Evolutionary conservation across 78 protist genomes (phyloP).

Genomic region (Capsaspora owczarzaki): DNA sequence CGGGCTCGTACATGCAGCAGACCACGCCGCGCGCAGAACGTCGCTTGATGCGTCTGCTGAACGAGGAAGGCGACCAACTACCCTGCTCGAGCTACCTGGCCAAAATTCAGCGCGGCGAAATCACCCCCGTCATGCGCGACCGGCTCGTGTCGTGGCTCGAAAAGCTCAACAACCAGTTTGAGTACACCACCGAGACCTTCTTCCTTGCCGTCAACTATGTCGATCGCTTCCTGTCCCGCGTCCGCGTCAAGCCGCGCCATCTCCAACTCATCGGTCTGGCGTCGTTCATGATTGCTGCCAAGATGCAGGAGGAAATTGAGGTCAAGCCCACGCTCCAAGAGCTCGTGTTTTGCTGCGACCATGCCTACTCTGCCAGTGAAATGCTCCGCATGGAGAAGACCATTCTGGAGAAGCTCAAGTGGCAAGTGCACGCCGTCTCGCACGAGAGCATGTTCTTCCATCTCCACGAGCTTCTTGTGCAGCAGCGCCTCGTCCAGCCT

Average conservation of each 20-base stretch:
- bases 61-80: neutral
- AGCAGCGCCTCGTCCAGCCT: no score
- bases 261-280: slow-evolving; percentile 24
- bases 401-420: slow-evolving; percentile 13
- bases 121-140: slow-evolving; percentile 2
- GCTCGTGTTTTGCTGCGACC: neutral
- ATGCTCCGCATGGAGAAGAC: slow-evolving; percentile 16
- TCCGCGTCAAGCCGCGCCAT: slow-evolving; percentile 10
- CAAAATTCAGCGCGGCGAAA: slow-evolving; percentile 9
- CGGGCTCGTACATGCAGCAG: no score
- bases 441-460: no score
- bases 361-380: slow-evolving; percentile 15
- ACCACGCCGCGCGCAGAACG: no score
- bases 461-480: no score
- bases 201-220: slow-evolving; percentile 13
- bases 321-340: slow-evolving; percentile 20
- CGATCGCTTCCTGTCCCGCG: slow-evolving; percentile 19
- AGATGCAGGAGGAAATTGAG: slow-evolving; percentile 23
- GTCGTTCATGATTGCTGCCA: slow-evolving; percentile 20
- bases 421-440: slow-evolving; percentile 11
- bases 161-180: slow-evolving; percentile 11
- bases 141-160: neutral
- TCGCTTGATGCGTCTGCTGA: no score
- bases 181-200: slow-evolving; percentile 20
- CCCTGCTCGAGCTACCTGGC: slow-evolving; percentile 3